Percentiles rank a stretch among this genome's conserved stretches.
Conservation (phyloP, 2,329 filamentous ascomycete species). For the Bretziella fagacearum region DNA sequence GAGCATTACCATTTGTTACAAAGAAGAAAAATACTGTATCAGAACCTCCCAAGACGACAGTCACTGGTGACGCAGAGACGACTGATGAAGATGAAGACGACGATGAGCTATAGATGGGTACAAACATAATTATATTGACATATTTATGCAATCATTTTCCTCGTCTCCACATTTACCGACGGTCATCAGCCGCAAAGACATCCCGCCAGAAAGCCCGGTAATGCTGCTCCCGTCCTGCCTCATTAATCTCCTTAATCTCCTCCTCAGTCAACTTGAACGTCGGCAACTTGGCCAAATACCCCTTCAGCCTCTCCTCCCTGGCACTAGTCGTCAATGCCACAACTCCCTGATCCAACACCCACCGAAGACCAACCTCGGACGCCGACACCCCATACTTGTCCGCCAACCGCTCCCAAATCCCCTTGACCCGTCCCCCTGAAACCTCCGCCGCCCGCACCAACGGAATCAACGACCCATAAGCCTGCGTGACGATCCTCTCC, state of each 20-base stretch:
- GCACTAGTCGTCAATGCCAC: slow-evolving; percentile 43
- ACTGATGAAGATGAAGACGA: slow-evolving; percentile 25
- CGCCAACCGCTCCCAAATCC: slow-evolving; percentile 32
- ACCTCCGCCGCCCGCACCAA: slow-evolving; percentile 26
- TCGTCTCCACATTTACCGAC: slow-evolving; percentile 20
- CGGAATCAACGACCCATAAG: slow-evolving; percentile 39
- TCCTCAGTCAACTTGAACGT: slow-evolving; percentile 41
- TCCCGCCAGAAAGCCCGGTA: slow-evolving; percentile 41
- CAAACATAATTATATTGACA: background rate
- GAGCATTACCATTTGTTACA: slow-evolving; percentile 30
- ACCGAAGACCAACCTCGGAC: slow-evolving; percentile 40
- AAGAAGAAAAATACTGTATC: slow-evolving; percentile 20
- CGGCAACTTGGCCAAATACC: slow-evolving; percentile 34
- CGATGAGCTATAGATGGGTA: slow-evolving; percentile 3
- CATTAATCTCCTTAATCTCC: slow-evolving; percentile 39
- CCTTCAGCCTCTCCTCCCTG: slow-evolving; percentile 38
- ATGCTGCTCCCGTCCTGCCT: slow-evolving; percentile 42
- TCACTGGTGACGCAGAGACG: slow-evolving; percentile 21
- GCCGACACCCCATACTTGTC: slow-evolving; percentile 40
- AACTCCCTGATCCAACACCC: slow-evolving; percentile 42
- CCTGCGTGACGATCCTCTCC: slow-evolving; percentile 38
- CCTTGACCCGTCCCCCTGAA: slow-evolving; percentile 34
- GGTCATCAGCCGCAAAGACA: slow-evolving; percentile 36
- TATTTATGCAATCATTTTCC: background rate
- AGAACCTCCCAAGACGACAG: slow-evolving; percentile 21